Conservation (phyloP, 2,329 filamentous ascomycete genomes). For the Teratosphaeria viscida region DNA sequence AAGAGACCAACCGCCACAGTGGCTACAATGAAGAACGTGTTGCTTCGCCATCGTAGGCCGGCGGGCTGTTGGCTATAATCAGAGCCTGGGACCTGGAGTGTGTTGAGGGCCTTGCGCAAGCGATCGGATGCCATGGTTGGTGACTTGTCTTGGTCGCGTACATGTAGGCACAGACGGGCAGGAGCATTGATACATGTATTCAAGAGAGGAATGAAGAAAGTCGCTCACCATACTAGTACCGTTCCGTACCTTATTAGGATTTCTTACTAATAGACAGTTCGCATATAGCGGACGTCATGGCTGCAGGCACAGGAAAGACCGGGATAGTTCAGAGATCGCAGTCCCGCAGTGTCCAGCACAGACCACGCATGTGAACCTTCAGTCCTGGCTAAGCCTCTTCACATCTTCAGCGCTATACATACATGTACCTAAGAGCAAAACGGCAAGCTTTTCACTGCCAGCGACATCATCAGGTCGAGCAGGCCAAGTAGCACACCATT, state of each 20-base stretch:
- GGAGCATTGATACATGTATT: neutral
- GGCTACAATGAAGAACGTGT: conserved; percentile 47
- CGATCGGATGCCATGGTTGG: conserved; percentile 2
- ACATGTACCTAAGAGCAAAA: no score
- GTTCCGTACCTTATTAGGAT: neutral
- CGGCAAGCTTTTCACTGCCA: neutral
- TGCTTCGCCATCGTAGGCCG: conserved; percentile 45
- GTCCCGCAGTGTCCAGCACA: neutral
- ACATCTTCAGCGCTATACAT: no score
- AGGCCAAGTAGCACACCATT: conserved; percentile 3
- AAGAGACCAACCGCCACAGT: conserved; percentile 48
- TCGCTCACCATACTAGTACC: neutral
- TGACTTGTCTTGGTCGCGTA: neutral
- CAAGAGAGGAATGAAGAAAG: neutral
- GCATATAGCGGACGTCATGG: conserved; percentile 2
- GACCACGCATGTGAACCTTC: neutral
- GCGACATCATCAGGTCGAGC: neutral
- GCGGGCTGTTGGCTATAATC: conserved; percentile 24
- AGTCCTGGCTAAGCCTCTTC: neutral
- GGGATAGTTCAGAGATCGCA: neutral
- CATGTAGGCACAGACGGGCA: neutral
- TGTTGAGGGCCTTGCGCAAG: conserved; percentile 16
- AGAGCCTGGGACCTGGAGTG: conserved; percentile 22
- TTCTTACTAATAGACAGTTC: neutral
- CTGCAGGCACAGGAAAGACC: neutral